Percentiles rank a stretch among this genome's conserved stretches.
Evolutionary conservation across 352 stramenopile species (phyloP).

Genomic region (Phytophthora europaea): DNA sequence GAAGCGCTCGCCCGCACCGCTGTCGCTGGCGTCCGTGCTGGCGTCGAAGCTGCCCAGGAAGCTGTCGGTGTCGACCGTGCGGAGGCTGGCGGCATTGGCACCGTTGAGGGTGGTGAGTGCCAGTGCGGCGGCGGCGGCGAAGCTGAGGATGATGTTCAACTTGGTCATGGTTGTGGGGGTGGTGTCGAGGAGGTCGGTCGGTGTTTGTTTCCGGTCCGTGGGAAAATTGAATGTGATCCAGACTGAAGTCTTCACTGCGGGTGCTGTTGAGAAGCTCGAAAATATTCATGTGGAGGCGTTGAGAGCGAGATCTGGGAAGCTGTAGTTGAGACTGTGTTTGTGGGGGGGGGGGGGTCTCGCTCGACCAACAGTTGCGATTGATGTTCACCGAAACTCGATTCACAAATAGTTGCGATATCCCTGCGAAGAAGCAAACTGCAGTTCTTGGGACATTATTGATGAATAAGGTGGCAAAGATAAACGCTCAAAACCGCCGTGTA

Average conservation of each 20-base stretch:
- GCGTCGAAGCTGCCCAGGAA: constrained; percentile 12
- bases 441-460: background rate
- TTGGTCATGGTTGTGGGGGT: constrained; percentile 30
- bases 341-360: too few relatives aligned
- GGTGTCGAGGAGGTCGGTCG: background rate
- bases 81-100: constrained; percentile 23
- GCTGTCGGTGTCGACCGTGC: background rate
- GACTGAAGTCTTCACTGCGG: background rate
- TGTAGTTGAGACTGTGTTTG: background rate
- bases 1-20: constrained; percentile 23
- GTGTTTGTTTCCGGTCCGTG: constrained; percentile 3
- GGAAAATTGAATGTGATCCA: constrained; percentile 31
- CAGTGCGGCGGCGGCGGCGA: constrained; percentile 16
- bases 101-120: constrained; percentile 20
- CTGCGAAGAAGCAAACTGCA: constrained; percentile 5
- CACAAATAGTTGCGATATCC: constrained; percentile 16
- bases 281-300: constrained; percentile 13
- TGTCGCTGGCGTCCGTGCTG: constrained; percentile 17
- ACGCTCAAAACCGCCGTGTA: constrained; percentile 11
- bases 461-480: background rate
- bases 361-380: background rate
- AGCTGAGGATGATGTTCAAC: constrained; percentile 36
- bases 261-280: background rate
- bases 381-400: background rate
- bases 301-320: constrained; percentile 17